Conservation (phyloP, 2,329 filamentous ascomycete species). For the Macrophomina phaseolina region DNA sequence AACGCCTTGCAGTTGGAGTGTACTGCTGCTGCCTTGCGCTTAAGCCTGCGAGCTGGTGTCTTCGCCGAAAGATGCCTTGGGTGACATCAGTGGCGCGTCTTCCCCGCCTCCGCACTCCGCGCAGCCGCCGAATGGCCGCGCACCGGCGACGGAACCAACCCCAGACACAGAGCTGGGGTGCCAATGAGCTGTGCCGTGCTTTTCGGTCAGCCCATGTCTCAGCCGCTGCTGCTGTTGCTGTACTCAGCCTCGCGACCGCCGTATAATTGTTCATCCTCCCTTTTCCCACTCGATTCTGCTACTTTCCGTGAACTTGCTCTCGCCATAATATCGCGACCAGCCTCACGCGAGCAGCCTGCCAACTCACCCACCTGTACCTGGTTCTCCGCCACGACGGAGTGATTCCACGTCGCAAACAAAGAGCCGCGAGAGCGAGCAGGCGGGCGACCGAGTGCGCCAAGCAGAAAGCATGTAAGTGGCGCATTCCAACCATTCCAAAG, state of each 20-base stretch:
- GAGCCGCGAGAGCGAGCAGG: background rate
- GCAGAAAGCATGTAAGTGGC: conserved; percentile 21
- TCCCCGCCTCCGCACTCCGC: conserved; percentile 8
- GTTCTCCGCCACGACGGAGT: background rate
- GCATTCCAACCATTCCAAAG: background rate
- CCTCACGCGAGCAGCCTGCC: background rate
- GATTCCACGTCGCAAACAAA: background rate
- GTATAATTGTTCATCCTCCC: background rate
- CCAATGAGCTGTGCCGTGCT: conserved; percentile 7
- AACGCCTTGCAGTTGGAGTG: too few species aligned
- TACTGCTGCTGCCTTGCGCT: background rate
- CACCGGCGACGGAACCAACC: background rate
- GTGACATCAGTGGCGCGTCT: conserved; percentile 17
- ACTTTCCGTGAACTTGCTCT: background rate
- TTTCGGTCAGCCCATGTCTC: conserved; percentile 14
- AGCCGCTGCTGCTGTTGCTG: conserved; percentile 1
- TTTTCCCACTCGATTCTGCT: background rate
- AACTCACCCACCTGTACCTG: too few species aligned
- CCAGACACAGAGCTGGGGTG: background rate
- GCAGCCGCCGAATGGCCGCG: background rate
- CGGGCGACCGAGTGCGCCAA: background rate
- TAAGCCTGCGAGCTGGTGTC: background rate
- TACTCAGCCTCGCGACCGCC: background rate
- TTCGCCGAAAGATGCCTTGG: background rate
- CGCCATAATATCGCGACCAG: background rate